phyloP scores from a whole-genome alignment of 371 early-diverging fungal genomes.

The Mycotypha africana region DNA sequence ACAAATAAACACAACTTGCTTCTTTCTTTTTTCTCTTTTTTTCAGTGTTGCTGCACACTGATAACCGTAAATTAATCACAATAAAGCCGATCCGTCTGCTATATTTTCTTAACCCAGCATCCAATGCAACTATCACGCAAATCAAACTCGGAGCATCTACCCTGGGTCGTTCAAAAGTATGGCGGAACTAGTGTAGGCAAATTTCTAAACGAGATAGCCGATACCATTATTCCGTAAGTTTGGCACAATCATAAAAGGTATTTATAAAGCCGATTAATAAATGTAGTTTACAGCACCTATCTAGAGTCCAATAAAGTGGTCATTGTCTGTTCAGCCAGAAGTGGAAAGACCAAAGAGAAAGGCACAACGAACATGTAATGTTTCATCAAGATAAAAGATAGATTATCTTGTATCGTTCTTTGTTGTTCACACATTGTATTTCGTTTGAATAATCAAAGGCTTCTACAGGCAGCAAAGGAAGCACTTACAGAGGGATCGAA shows the following conservation, averaged over 20 bases:
- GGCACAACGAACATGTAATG: slow-evolving; percentile 73
- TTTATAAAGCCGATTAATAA: not conserved
- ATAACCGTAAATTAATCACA: no score
- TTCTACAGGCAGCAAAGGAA: slow-evolving; percentile 67
- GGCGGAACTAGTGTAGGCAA: slow-evolving; percentile 90
- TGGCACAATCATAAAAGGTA: not conserved
- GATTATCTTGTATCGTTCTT: not conserved
- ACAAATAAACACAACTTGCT: no score
- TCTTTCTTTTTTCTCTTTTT: no score
- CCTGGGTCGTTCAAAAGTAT: slow-evolving; percentile 82
- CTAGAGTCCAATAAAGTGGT: slow-evolving; percentile 55
- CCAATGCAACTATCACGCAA: slow-evolving; percentile 10
- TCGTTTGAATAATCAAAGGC: no score
- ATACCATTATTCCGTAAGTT: slow-evolving; percentile 53
- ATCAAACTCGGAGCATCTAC: slow-evolving; percentile 22
- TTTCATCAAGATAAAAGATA: not conserved
- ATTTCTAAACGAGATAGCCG: slow-evolving; percentile 55
- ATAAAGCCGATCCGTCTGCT: not conserved
- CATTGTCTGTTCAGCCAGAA: slow-evolving; percentile 81
- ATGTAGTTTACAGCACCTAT: slow-evolving; percentile 22
- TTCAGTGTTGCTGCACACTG: no score
- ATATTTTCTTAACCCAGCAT: not conserved
- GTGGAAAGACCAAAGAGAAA: slow-evolving; percentile 69
- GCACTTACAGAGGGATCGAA: slow-evolving; percentile 57
- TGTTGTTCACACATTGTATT: no score